Conservation (phyloP, 768 basidiomycete genomes). For the Lenzites betulinus region DNA sequence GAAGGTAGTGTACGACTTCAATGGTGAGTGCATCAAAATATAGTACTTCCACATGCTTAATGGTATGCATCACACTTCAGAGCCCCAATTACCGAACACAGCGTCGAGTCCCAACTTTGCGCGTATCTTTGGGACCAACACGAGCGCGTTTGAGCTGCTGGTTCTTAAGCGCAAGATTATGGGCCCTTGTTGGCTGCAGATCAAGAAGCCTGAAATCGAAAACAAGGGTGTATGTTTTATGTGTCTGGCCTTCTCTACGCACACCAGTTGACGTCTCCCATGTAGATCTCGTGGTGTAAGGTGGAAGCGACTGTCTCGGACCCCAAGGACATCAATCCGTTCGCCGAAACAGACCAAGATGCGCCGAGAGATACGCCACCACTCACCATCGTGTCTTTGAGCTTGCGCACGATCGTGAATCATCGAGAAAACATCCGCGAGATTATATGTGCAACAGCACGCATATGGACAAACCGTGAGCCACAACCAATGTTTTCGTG, state of each 20-base stretch:
- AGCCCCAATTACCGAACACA: conserved; percentile 71
- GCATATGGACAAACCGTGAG: conserved; percentile 79
- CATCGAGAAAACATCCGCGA: conserved; percentile 94
- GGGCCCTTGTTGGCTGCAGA: conserved; percentile 96
- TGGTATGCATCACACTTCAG: conserved; percentile 37
- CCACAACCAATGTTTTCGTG: background rate
- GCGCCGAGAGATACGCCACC: conserved; percentile 85
- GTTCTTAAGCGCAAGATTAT: conserved; percentile 97
- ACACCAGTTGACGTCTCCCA: background rate
- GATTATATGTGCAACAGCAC: conserved; percentile 79
- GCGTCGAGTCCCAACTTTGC: conserved; percentile 83
- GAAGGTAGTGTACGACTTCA: conserved; percentile 91
- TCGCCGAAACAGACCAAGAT: conserved; percentile 66
- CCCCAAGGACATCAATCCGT: conserved; percentile 87
- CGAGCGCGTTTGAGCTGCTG: conserved; percentile 89
- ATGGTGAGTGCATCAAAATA: conserved; percentile 51
- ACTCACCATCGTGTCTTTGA: conserved; percentile 87
- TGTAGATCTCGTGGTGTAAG: conserved; percentile 95
- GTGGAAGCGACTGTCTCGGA: conserved; percentile 81
- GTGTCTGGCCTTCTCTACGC: background rate
- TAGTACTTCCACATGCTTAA: too few relatives aligned
- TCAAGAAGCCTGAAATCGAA: conserved; percentile 76
- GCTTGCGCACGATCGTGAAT: conserved; percentile 89
- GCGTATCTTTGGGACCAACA: conserved; percentile 88
- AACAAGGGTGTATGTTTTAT: conserved; percentile 68